phyloP scores from a whole-genome alignment of 2,329 filamentous ascomycete genomes.

The Teratosphaeriaceae sp. region DNA sequence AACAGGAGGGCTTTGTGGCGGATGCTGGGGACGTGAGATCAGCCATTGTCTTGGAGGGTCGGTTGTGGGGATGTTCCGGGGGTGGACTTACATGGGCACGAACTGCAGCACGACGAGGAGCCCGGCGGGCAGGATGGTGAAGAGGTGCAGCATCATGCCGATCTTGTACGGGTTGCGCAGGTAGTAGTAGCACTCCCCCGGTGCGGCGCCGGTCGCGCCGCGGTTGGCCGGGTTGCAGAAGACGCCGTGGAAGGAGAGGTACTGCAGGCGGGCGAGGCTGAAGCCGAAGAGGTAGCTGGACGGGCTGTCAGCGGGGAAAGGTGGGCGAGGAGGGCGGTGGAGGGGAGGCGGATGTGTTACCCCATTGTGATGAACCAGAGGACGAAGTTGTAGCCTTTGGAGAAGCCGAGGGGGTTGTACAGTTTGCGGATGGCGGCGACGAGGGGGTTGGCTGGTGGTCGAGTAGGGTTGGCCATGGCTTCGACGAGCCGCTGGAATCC shows the following conservation, averaged over 20 bases:
- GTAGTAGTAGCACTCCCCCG: slow-evolving; percentile 42
- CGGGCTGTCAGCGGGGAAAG: not conserved
- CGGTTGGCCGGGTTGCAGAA: slow-evolving; percentile 14
- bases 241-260: slow-evolving; percentile 40
- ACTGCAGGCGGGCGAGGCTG: slow-evolving; percentile 42
- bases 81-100: too few species aligned
- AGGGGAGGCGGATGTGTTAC: too few species aligned
- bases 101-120: slow-evolving; percentile 39
- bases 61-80: too few species aligned
- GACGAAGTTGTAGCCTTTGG: slow-evolving; percentile 50
- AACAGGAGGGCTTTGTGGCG: slow-evolving; percentile 45
- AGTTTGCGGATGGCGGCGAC: slow-evolving; percentile 24
- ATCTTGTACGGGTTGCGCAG: slow-evolving; percentile 25
- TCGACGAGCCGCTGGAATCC: too few species aligned
- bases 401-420: slow-evolving; percentile 48
- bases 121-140: slow-evolving; percentile 32
- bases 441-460: slow-evolving; percentile 9
- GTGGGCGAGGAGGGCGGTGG: too few species aligned
- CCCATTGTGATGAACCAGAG: slow-evolving; percentile 33
- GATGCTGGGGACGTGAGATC: slow-evolving; percentile 32
- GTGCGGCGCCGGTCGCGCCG: slow-evolving; percentile 22
- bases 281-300: slow-evolving; percentile 37
- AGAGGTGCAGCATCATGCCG: slow-evolving; percentile 42
- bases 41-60: too few species aligned
- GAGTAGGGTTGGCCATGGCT: slow-evolving; percentile 8